Percentiles rank a stretch among this genome's conserved stretches.
Evolutionary conservation across 2,329 filamentous ascomycete species (phyloP).

Genomic region (Arthrobotrys sphaeroides): DNA sequence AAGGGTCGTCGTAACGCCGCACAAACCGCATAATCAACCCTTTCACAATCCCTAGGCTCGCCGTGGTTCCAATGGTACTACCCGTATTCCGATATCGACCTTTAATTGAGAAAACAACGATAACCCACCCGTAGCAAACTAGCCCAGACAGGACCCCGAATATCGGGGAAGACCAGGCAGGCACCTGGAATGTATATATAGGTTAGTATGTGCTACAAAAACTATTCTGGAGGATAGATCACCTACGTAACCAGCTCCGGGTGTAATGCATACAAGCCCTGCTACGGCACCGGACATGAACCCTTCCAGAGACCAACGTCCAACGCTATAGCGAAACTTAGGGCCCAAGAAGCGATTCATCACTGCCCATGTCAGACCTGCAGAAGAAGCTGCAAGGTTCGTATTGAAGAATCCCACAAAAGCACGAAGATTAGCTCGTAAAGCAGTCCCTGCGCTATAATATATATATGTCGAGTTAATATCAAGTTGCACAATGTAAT

Average conservation of each 20-base stretch:
- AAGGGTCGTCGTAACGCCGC: background rate
- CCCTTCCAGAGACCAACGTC: background rate
- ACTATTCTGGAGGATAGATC: background rate
- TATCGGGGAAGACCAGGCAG: background rate
- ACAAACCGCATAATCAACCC: background rate
- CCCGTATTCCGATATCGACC: background rate
- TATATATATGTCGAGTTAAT: no score
- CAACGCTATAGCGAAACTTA: background rate
- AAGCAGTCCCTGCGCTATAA: background rate
- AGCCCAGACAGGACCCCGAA: background rate
- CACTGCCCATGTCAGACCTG: background rate
- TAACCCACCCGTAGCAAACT: background rate
- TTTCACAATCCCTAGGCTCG: background rate
- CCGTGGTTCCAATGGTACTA: background rate
- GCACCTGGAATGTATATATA: background rate
- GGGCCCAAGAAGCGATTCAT: background rate
- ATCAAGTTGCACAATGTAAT: no score
- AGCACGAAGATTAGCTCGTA: background rate
- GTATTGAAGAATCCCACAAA: background rate
- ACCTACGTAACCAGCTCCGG: background rate
- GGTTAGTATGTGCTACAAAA: background rate
- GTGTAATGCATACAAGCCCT: background rate
- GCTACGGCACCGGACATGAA: background rate
- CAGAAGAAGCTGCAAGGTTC: background rate
- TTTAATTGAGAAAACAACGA: background rate